Evolutionary conservation across 1,284 basidiomycete genomes (phyloP), one percentile per base, ranked within the genome.

Genomic region (Trichosporon ovoides): DNA sequence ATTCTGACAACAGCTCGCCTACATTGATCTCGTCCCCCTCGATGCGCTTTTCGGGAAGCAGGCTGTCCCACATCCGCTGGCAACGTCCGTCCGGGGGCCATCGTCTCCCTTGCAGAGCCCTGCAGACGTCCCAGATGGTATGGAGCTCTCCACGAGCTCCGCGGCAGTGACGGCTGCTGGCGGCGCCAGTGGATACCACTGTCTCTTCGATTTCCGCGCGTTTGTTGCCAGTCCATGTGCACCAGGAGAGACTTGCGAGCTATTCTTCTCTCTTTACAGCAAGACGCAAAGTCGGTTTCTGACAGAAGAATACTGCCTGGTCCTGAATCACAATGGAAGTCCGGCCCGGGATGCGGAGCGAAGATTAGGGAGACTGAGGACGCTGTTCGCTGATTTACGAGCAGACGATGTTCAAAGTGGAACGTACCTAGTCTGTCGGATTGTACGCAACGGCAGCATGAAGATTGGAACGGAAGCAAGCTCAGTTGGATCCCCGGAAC

Each of bases 241-340:
- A 0, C 87, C 91, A 0, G 93, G 92, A 14, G 94, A 98, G 75
- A 88, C 88, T 0, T 88, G 86, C 5, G 94, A 98, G 73, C 84
- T 98, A 5, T 93, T 88, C 76, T 96, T 98, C 77, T 92, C 91
- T 3, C 82, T 98, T 6, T 98, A 91, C 82, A 89, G 88, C 76
- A 88, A 89, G 68, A 82, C 84, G 52, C 88, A 90, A 54, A 69
- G 70, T 9, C 86, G 89, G 38, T 97, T 96, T 75, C 83, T 98
- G 48, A 95, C 92, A 0, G 95, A 98, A 75, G 95, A 98, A 19
- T 96, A 88, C 71, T 94, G 89, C 69, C 86, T 86, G n/a, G 80
- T 95, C 37, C 83, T 98, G 24, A 94, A 95, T 73, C 90, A 94
- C 77, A 89, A 93, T 60, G 94, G 94, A 10, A 87, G 88, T 22